These are phyloP conservation scores for Melanogaster broomeanus DNA, from an alignment of 768 basidiomycete genomes.

Conservation along the genomic window DNA sequence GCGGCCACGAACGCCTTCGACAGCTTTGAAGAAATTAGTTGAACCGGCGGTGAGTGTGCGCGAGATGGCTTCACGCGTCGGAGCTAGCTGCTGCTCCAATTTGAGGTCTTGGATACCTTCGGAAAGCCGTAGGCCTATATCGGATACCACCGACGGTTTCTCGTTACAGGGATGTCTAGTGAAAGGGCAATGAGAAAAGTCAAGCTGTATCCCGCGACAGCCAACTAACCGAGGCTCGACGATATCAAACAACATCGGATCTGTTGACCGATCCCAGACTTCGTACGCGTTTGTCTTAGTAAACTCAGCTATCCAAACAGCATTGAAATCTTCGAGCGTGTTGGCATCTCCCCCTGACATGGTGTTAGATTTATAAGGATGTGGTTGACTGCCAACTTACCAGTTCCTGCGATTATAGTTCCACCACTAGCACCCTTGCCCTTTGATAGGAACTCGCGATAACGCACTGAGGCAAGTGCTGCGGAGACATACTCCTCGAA, in stretches of 20 bases:
- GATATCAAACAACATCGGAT: conserved; percentile 92
- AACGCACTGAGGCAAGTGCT: conserved; percentile 86
- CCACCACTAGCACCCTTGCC: conserved; percentile 60
- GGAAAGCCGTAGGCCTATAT: conserved; percentile 87
- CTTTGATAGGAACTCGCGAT: conserved; percentile 80
- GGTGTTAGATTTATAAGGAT: conserved; percentile 21
- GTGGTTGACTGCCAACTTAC: conserved; percentile 20
- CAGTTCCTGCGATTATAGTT: conserved; percentile 67
- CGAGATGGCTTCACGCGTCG: conserved; percentile 86
- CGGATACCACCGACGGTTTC: conserved; percentile 85
- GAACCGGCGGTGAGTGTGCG: conserved; percentile 75
- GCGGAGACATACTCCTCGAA: conserved; percentile 96
- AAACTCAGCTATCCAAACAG: conserved; percentile 87
- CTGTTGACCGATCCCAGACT: conserved; percentile 89
- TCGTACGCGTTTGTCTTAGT: conserved; percentile 84
- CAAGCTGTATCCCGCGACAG: background rate
- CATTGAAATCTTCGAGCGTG: conserved; percentile 79
- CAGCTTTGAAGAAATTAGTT: conserved; percentile 82
- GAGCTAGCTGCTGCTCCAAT: conserved; percentile 90
- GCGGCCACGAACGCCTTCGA: conserved; percentile 83
- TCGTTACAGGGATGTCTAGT: conserved; percentile 90
- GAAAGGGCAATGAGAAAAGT: background rate
- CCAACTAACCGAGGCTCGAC: conserved; percentile 78
- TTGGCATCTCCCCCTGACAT: conserved; percentile 52
- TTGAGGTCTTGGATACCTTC: conserved; percentile 95